Base-by-base conservation (phyloP, 306 rosid species). In the Lagenaria siceraria region DNA sequence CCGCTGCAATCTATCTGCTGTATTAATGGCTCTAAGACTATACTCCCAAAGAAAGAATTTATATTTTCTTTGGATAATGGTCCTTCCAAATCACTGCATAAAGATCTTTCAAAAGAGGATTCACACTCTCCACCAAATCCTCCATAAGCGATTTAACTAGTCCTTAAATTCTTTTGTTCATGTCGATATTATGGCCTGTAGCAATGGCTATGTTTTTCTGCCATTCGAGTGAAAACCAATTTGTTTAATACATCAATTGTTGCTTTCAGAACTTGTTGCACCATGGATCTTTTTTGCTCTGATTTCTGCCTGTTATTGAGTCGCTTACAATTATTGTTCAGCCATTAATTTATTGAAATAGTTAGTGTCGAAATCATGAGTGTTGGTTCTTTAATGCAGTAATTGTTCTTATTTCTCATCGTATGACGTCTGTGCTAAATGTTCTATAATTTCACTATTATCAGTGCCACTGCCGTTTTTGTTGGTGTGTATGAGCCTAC, bases 381-480 rank as follows among this genome's bases (percentile, higher is more conserved):
- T 19, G 29, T 22, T 13, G 66, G 72, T 76, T 71, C 22, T 43
- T 27, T 64, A 12, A 18, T 38, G 68, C 24, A 54, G 46, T 14
- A 22, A n/a, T 25, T 79, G 18, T 54, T 76, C 19, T 46, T 40
- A 29, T 48, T 51, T 51, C 17, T 73, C 60, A 29, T 51, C 77
- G 51, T 14, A 68, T 42, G 53, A 66, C 24, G 24, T 35, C 71
- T 73, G 15, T 51, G 77, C 77, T 83, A 48, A 78, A 64, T 25
- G 78, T 72, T 43, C 51, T 75, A 82, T 0, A 0, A 14, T 19
- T 43, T 81, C 84, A 65, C 70, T 80, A 64, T 73, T 78, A 46
- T 25, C 92, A 90, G 96, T 83, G 96, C 96, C 56, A 88, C 97
- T 79, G 97, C 97, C 13, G 58, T 92, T 78, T 92, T 90, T 80